phyloP scores from a whole-genome alignment of 306 rosid genomes.

The Dryas drummondii region DNA sequence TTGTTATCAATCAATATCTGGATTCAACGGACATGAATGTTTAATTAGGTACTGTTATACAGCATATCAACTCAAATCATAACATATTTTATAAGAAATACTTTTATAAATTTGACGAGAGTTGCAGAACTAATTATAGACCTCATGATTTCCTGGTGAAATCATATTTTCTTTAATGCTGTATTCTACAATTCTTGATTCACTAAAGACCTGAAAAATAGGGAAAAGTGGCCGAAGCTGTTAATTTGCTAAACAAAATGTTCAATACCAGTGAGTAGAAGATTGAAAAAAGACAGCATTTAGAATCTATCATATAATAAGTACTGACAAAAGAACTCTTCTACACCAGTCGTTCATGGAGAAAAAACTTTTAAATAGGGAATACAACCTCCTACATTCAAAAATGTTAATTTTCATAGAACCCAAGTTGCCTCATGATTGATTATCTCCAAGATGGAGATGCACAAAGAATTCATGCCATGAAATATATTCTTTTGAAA shows the following conservation, averaged over 20 bases:
- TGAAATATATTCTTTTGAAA: no score
- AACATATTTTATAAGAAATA: background rate
- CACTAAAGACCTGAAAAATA: constrained; percentile 55
- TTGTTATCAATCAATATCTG: constrained; percentile 69
- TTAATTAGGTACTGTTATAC: constrained; percentile 1
- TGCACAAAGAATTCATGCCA: no score
- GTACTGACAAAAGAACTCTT: background rate
- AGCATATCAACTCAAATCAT: constrained; percentile 23
- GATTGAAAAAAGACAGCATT: background rate
- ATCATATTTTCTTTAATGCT: constrained; percentile 50
- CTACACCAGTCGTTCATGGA: background rate
- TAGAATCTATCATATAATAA: background rate
- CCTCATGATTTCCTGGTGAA: constrained; percentile 80
- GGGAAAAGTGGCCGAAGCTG: constrained; percentile 1
- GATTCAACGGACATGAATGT: constrained; percentile 22
- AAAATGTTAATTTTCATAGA: no score
- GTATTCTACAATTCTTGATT: constrained; percentile 81
- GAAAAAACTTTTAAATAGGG: no score
- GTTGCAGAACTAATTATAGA: constrained; percentile 31
- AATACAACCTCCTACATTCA: no score
- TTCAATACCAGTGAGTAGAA: background rate
- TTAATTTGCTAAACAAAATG: background rate
- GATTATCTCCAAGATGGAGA: no score
- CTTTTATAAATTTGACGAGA: background rate
- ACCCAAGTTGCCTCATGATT: no score